Percentiles rank a stretch among this genome's conserved stretches.
phyloP scores from a whole-genome alignment of 2,329 filamentous ascomycete genomes.

The Cercospora brassicicola region DNA sequence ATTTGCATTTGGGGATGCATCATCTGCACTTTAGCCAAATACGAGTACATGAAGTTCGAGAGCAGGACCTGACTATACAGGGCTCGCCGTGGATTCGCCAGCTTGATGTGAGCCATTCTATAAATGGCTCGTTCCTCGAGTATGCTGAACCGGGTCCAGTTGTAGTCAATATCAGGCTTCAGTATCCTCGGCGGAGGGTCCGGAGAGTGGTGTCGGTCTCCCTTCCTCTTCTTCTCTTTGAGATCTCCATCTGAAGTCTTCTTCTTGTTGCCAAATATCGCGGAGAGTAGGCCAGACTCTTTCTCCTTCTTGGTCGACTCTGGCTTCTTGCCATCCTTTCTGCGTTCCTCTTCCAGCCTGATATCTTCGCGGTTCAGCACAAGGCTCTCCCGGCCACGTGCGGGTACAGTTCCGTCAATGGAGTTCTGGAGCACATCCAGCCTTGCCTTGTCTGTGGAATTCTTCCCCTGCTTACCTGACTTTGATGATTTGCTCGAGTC shows the following conservation, averaged over 20 bases:
- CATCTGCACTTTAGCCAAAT: slow-evolving; percentile 95
- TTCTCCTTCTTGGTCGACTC: slow-evolving; percentile 71
- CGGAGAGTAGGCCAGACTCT: slow-evolving; percentile 74
- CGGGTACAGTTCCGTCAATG: slow-evolving; percentile 61
- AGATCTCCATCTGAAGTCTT: slow-evolving; percentile 64
- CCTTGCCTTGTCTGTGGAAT: slow-evolving; percentile 67
- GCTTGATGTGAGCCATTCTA: slow-evolving; percentile 96
- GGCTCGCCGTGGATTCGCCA: slow-evolving; percentile 91
- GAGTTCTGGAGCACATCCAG: slow-evolving; percentile 85
- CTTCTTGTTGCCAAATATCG: slow-evolving; percentile 88
- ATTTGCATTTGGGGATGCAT: slow-evolving; percentile 97
- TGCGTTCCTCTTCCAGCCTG: slow-evolving; percentile 77
- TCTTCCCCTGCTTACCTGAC: slow-evolving; percentile 63
- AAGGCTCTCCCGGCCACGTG: slow-evolving; percentile 73
- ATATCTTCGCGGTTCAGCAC: slow-evolving; percentile 75
- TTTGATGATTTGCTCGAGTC: slow-evolving; percentile 41
- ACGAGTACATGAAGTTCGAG: slow-evolving; percentile 99
- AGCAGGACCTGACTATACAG: slow-evolving; percentile 92
- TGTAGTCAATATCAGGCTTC: slow-evolving; percentile 87
- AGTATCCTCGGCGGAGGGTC: slow-evolving; percentile 73
- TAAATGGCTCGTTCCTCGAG: slow-evolving; percentile 96
- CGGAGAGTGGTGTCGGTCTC: slow-evolving; percentile 64
- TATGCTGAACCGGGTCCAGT: slow-evolving; percentile 93
- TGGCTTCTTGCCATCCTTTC: slow-evolving; percentile 76
- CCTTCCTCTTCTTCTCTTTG: slow-evolving; percentile 68